These are phyloP conservation scores for Trametes maxima DNA, from an alignment of 768 basidiomycete genomes.

Conservation along the genomic window DNA sequence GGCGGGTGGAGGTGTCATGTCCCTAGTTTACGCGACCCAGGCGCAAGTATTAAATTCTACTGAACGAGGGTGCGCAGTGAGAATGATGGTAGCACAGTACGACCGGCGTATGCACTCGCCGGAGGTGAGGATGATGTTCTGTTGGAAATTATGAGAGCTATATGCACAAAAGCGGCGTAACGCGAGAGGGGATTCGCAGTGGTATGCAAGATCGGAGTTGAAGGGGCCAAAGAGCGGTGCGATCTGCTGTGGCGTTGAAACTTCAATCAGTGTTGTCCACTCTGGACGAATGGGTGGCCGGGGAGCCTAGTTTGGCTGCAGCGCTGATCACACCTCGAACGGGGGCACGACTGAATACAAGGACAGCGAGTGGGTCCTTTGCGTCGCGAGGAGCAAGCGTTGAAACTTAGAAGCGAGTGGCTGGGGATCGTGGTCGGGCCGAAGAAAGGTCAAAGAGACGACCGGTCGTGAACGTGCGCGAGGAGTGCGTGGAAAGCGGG, in stretches of 20 bases:
- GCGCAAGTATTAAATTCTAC: background rate
- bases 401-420: background rate
- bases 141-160: background rate
- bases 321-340: background rate
- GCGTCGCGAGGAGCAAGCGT: background rate
- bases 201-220: conserved; percentile 1
- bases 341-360: background rate
- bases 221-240: background rate
- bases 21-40: background rate
- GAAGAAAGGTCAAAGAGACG: background rate
- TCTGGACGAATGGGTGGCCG: background rate
- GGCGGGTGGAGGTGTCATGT: conserved; percentile 33
- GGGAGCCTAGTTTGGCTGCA: background rate
- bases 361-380: background rate
- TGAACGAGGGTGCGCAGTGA: background rate
- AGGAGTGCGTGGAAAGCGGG: background rate
- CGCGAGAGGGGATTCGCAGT: background rate
- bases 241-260: background rate
- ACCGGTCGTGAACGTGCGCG: background rate
- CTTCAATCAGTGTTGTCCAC: background rate
- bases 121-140: background rate
- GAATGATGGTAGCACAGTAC: background rate
- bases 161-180: background rate
- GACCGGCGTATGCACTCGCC: conserved; percentile 2
- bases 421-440: background rate